Evolutionary conservation across 2,329 filamentous ascomycete species (phyloP).

Genomic region (Nemania diffusa): DNA sequence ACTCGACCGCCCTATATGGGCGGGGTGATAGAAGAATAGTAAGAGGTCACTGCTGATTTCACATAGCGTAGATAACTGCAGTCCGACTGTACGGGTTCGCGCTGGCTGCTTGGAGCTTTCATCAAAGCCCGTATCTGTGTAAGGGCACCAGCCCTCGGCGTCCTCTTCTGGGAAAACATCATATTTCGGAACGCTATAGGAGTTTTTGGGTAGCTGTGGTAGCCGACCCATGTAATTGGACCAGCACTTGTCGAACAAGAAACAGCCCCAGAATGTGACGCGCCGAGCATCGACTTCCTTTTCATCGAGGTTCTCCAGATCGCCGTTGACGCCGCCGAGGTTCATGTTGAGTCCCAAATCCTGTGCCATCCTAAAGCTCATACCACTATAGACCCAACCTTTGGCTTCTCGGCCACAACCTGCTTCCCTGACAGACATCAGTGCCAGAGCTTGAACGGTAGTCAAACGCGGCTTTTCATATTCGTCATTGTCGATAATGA

Average conservation of each 20-base stretch:
- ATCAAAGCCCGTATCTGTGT: conserved; percentile 84
- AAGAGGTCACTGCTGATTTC: conserved; percentile 95
- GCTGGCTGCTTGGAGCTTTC: conserved; percentile 80
- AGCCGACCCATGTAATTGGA: conserved; percentile 95
- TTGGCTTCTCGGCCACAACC: conserved; percentile 94
- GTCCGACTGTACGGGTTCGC: conserved; percentile 80
- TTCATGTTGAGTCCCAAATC: conserved; percentile 94
- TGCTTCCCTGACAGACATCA: conserved; percentile 97
- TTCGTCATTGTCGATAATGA: conserved; percentile 91
- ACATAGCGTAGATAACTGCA: conserved; percentile 84
- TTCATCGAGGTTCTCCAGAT: conserved; percentile 72
- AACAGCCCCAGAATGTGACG: conserved; percentile 98
- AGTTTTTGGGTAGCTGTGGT: conserved; percentile 82
- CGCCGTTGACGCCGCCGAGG: conserved; percentile 70
- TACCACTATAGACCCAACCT: conserved; percentile 98
- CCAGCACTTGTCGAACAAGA: conserved; percentile 99
- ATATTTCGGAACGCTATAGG: conserved; percentile 86
- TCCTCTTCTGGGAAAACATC: conserved; percentile 94
- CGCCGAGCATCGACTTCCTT: conserved; percentile 88
- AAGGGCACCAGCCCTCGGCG: conserved; percentile 84
- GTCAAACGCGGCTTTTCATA: conserved; percentile 89
- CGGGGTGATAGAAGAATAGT: conserved; percentile 90
- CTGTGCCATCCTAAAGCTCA: conserved; percentile 97
- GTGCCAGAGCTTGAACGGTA: conserved; percentile 89
- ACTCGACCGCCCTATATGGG: conserved; percentile 68